Percentiles rank a stretch among this genome's conserved stretches.
These are phyloP conservation scores for Diversispora epigaea DNA, from an alignment of 192 early-diverging fungal genomes.

Conservation along the genomic window DNA sequence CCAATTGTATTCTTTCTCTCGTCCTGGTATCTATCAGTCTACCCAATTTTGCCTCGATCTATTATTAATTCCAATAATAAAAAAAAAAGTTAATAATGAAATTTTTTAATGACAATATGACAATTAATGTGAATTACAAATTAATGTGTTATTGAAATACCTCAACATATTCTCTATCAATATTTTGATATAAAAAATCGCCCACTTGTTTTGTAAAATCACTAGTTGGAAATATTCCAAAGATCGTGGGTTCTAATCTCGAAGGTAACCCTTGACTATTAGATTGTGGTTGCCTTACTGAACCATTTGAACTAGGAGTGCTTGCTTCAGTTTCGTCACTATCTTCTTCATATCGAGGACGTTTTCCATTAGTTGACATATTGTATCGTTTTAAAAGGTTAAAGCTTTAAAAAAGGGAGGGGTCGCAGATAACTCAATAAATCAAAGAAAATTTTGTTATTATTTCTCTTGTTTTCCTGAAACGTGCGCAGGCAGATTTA, in stretches of 20 bases:
- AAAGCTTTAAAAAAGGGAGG: no score
- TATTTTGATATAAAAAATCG: constrained; percentile 63
- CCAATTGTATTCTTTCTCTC: constrained; percentile 58
- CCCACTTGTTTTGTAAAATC: constrained; percentile 62
- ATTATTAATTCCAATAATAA: neutral
- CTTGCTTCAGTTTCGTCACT: neutral
- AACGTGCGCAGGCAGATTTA: no score
- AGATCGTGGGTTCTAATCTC: constrained; percentile 58
- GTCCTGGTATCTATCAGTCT: constrained; percentile 68
- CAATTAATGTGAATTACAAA: no score
- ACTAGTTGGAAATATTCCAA: constrained; percentile 58
- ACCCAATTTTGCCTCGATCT: constrained; percentile 95
- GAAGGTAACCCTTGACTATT: neutral
- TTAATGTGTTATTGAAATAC: constrained; percentile 31
- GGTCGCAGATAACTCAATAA: no score
- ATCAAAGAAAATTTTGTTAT: no score
- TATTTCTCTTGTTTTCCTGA: no score
- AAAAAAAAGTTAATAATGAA: neutral
- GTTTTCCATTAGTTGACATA: neutral
- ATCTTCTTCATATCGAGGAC: neutral
- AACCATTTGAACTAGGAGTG: neutral
- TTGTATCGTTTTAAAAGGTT: neutral
- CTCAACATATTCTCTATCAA: constrained; percentile 54
- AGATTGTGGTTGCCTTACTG: neutral
- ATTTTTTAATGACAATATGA: no score